A percentile compares a stretch with the other conserved stretches of the same genome.
These are phyloP conservation scores for Pichia thaimueangensis DNA, from an alignment of 805 yeast genomes.

Conservation along the genomic window DNA sequence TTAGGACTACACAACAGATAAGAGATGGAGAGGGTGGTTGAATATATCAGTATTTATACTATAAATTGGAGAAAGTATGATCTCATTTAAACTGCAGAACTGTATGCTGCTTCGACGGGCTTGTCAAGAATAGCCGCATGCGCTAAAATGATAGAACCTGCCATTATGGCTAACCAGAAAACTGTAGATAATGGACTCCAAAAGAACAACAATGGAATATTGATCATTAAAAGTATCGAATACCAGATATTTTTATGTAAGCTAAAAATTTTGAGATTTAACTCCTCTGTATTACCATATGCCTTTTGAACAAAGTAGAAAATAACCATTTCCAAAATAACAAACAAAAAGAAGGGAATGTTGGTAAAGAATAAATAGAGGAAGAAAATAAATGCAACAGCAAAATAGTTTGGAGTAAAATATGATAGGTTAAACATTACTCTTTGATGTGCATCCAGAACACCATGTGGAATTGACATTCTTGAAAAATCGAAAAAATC, in stretches of 20 bases:
- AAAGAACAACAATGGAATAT: conserved; percentile 46
- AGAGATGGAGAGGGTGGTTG: too few relatives aligned
- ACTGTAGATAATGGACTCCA: conserved; percentile 87
- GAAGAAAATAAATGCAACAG: conserved; percentile 59
- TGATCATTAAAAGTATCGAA: conserved; percentile 69
- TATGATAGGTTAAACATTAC: conserved; percentile 77
- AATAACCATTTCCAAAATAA: conserved; percentile 40
- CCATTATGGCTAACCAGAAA: conserved; percentile 88
- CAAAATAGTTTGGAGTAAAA: conserved; percentile 77
- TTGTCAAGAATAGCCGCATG: conserved; percentile 93
- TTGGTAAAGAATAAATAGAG: conserved; percentile 82
- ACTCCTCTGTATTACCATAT: conserved; percentile 23
- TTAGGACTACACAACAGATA: too few relatives aligned
- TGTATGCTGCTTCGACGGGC: conserved; percentile 91
- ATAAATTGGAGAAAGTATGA: too few relatives aligned
- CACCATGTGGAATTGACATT: conserved; percentile 74
- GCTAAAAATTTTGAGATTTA: conserved; percentile 41
- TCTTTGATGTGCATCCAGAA: conserved; percentile 79
- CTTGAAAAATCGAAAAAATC: conserved; percentile 89
- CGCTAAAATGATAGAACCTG: conserved; percentile 66
- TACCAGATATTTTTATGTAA: conserved; percentile 76
- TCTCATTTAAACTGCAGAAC: conserved; percentile 52
- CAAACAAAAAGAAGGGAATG: conserved; percentile 69
- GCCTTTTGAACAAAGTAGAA: conserved; percentile 35
- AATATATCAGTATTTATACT: too few relatives aligned